These are phyloP conservation scores for Acarospora socialis DNA, from an alignment of 2,329 filamentous ascomycete genomes.

Conservation along the genomic window DNA sequence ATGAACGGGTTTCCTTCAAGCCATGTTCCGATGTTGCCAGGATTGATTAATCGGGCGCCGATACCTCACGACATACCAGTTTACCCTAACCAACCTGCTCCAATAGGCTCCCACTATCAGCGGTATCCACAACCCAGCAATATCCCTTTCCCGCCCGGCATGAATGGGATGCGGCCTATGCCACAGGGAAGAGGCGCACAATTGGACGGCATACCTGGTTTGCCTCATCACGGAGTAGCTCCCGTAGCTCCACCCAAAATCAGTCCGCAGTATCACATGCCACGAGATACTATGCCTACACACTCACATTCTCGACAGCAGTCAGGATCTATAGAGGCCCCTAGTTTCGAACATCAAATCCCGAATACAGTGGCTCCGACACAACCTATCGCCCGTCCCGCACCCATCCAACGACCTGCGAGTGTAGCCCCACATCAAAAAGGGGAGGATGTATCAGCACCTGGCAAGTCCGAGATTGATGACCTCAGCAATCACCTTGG, in stretches of 20 bases:
- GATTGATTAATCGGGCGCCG: conserved; percentile 37
- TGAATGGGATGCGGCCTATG: conserved; percentile 47
- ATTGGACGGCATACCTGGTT: conserved; percentile 32
- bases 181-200: conserved; percentile 41
- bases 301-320: conserved; percentile 50
- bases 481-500: conserved; percentile 67
- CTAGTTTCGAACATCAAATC: too few relatives aligned
- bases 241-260: conserved; percentile 20
- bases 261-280: conserved; percentile 19
- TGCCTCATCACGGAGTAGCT: conserved; percentile 32
- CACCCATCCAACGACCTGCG: conserved; percentile 75
- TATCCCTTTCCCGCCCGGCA: conserved; percentile 42
- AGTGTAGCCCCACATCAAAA: conserved; percentile 47
- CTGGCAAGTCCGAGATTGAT: conserved; percentile 46
- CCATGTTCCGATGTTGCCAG: conserved; percentile 40
- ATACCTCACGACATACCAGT: conserved; percentile 40
- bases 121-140: conserved; percentile 37
- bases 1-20: conserved; percentile 41
- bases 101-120: conserved; percentile 41
- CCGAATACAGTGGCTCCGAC: too few relatives aligned
- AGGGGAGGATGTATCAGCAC: conserved; percentile 26
- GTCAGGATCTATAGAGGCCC: conserved; percentile 50
- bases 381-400: conserved; percentile 66
- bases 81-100: conserved; percentile 37
- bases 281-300: conserved; percentile 16